Base-by-base conservation (phyloP, 768 basidiomycete species). In the Trametes villosa region DNA sequence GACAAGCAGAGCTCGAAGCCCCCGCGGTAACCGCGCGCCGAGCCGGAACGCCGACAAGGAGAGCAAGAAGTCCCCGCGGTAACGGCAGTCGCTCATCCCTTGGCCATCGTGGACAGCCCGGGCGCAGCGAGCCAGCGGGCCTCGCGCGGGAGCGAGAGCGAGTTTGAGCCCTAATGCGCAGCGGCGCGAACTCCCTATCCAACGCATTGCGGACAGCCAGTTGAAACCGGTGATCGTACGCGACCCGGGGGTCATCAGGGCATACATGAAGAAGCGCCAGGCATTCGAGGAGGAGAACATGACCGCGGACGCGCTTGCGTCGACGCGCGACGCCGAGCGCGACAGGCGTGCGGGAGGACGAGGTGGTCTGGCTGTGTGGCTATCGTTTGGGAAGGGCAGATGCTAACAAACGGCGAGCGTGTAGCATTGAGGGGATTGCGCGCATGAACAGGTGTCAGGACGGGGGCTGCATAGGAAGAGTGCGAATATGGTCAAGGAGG, bases 391-490 rank as follows among this genome's bases (percentile, higher is more conserved):
- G 26, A 20, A 15, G 59, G 24, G 12, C n/a, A 24, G 31, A 18
- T 41, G 27, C 53, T 61, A 7, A 62, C 53, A 52, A 13, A 26
- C 29, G 49, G 13, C 30, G 15, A 18, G 36, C 47, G 17, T 20
- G 17, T 73, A 96, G 95, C 66, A 81, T 98, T 65, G 92, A 92
- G 71, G 89, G 94, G 70, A 92, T 97, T 67, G 93, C 93, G 31
- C 83, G 94, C 66, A 89, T 95, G 86, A 97, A 97, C 80, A 95
- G 96, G 81, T 98, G 98, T 72, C 96, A 98, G 75, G 94, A 96
- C 84, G 96, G 41, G 91, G 96, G 12, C 75, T 97, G 66, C 92
- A 94, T 67, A 81, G 96, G 70, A 98, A 97, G 83, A 98, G 96
- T 67, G 92, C 92, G 58, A 94, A 94, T 80, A 91, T 93, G 65